phyloP scores from a whole-genome alignment of 208 protist species.

The Trichomonas tenax region DNA sequence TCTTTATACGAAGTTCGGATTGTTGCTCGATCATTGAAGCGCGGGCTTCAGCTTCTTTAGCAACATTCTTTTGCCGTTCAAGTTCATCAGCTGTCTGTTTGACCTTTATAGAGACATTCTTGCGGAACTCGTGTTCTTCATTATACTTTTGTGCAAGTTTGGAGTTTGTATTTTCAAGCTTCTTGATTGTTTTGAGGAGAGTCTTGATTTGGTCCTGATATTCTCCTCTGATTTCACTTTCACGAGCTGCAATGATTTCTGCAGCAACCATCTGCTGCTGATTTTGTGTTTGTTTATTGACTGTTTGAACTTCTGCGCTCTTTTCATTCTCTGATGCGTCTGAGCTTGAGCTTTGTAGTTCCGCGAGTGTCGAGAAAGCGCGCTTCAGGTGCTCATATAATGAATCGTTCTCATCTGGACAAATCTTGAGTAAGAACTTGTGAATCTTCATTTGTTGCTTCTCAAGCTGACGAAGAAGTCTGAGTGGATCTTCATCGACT shows the following conservation, averaged over 20 bases:
- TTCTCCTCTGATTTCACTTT: neutral
- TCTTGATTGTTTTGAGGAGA: neutral
- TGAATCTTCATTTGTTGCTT: neutral
- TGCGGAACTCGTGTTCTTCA: neutral
- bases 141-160: neutral
- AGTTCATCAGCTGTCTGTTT: neutral
- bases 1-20: neutral
- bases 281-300: neutral
- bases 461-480: neutral
- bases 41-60: neutral
- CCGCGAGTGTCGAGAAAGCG: neutral
- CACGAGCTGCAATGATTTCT: neutral
- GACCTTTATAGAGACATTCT: neutral
- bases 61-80: neutral
- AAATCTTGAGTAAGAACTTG: neutral
- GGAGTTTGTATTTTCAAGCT: neutral
- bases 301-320: neutral
- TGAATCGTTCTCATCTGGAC: neutral
- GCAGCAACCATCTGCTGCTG: neutral
- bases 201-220: neutral
- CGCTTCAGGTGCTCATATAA: neutral
- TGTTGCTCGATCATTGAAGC: neutral
- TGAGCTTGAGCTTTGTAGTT: neutral
- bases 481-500: neutral
- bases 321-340: neutral